Percentiles rank a stretch among this genome's conserved stretches.
Conservation (phyloP, 352 stramenopile genomes). For the Stephanocyclus meneghinianus region DNA sequence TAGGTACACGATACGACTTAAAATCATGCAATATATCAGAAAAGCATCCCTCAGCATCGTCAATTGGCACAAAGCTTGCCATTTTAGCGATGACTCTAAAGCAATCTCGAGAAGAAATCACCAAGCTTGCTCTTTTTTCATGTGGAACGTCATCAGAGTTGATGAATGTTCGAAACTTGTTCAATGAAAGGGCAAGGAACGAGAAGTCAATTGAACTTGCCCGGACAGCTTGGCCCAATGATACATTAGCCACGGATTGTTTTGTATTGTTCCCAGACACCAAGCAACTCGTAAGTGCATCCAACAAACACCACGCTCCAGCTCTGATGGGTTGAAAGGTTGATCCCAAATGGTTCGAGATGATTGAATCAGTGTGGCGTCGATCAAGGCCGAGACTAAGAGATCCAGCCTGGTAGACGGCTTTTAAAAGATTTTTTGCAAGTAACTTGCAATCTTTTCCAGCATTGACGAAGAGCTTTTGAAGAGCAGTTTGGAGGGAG, state of each 20-base stretch:
- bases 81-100: constrained; percentile 60
- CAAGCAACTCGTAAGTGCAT: constrained; percentile 54
- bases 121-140: constrained; percentile 28
- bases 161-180: constrained; percentile 44
- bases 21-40: constrained; percentile 39
- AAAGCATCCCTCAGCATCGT: constrained; percentile 43
- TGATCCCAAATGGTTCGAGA: constrained; percentile 30
- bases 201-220: constrained; percentile 44
- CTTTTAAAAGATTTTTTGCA: constrained; percentile 49
- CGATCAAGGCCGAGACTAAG: constrained; percentile 44
- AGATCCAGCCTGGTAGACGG: constrained; percentile 36
- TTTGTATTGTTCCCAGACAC: constrained; percentile 11
- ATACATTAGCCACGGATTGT: constrained; percentile 30
- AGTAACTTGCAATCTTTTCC: constrained; percentile 50
- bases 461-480: constrained; percentile 54
- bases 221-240: constrained; percentile 39
- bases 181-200: constrained; percentile 49
- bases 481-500: constrained; percentile 62
- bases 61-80: constrained; percentile 50
- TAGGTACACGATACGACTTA: constrained; percentile 36
- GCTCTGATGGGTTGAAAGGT: constrained; percentile 26
- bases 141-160: constrained; percentile 28
- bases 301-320: constrained; percentile 74
- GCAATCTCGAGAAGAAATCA: constrained; percentile 40
- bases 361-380: constrained; percentile 14